phyloP scores from a whole-genome alignment of 495 filamentous ascomycete genomes.

The Stereocaulon alpinum region DNA sequence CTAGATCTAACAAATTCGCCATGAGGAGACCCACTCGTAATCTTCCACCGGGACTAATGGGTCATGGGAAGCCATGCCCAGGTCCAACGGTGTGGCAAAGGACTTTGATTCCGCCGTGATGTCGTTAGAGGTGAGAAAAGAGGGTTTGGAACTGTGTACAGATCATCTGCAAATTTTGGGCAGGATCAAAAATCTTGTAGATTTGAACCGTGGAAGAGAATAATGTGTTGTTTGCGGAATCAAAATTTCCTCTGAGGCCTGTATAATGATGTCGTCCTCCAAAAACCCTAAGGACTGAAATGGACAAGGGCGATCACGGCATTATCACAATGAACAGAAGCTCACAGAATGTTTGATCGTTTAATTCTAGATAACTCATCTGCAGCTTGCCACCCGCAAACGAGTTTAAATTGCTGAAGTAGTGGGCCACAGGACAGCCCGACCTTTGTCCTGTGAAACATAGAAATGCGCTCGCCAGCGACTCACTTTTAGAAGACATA shows the following conservation, averaged over 20 bases:
- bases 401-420: background rate
- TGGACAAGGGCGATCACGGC: background rate
- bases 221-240: background rate
- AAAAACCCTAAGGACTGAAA: slow-evolving; percentile 1
- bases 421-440: background rate
- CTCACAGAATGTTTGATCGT: background rate
- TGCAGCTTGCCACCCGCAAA: background rate
- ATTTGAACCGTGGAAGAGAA: background rate
- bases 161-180: background rate
- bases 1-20: background rate
- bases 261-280: slow-evolving; percentile 1
- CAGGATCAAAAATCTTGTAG: background rate
- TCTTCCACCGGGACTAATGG: slow-evolving; percentile 25
- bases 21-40: slow-evolving; percentile 21
- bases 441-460: background rate
- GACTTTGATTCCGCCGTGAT: slow-evolving; percentile 13
- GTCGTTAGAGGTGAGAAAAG: background rate
- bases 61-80: slow-evolving; percentile 30
- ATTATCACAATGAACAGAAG: background rate
- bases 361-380: background rate
- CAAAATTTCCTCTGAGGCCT: background rate
- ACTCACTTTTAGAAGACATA: no score
- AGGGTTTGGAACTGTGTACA: background rate
- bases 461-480: no score
- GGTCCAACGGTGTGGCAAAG: slow-evolving; percentile 17